Base-by-base conservation (phyloP, 192 early-diverging fungal species). In the Backusella parvicylindrica region DNA sequence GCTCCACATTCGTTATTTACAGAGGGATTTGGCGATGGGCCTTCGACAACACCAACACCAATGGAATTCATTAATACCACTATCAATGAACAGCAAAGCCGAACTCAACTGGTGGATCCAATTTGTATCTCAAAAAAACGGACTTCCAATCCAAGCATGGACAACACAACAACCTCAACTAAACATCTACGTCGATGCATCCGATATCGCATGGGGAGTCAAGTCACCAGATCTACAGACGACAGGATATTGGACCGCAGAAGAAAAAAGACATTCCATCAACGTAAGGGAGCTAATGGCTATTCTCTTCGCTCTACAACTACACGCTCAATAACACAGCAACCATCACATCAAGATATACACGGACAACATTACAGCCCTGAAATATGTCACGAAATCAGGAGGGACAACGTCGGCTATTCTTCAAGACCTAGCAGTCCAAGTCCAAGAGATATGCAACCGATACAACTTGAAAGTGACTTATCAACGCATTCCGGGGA, bases 361-460 rank as follows among this genome's bases (percentile, higher is more conserved):
- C 36, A 47, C 65, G 0, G 77, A 78, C 66, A 78, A 69, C 30
- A 78, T 37, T 1, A 78, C 77, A 23, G 70, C 71, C n/a, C 12
- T 78, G 12, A 73, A 78, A 33, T 78, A 78, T 47, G 41, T 28
- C 32, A 72, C 38, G 32, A 68, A 69, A 47, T 37, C 15, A 11
- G 77, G 77, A 7, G 71, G 77, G 1, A 73, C 77, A 13, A 12
- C 71, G 8, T 78, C 77, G 9, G 6, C 31, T 13, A 9, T 49
- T 6, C 56, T 77, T 6, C 76, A 77, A 23, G 21, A 38, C 8
- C 49, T 77, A 15, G 76, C 76, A 38, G 11, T 77, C 13, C 15
- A 77, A 21, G 68, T 77, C 28, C 76, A 77, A 31, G 41, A 77
- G 12, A 0, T 77, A 18, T 72, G 40, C 47, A 49, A 66, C 21